Evolutionary conservation across 345 rosid species (phyloP), one percentile per base, ranked within the genome.

Genomic region (Moringa oleifera): DNA sequence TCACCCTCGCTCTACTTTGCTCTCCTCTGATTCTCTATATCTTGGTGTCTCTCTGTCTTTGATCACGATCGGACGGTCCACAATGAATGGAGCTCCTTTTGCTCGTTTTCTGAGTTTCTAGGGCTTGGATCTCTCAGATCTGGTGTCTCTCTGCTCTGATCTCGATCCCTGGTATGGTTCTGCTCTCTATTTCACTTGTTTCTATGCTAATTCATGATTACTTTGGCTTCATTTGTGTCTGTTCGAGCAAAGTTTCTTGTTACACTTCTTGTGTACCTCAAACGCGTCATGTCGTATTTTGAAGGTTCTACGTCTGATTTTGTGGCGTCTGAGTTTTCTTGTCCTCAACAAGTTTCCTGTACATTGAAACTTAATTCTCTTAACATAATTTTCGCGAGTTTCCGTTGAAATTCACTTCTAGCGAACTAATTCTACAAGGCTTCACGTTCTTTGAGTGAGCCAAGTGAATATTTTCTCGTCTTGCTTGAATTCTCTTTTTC

Each of bases 11-110:
- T n/a, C n/a, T n/a, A n/a, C n/a, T n/a, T n/a, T n/a, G n/a, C n/a
- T 20, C 23, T 23, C 56, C 13, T 19, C 2, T 63, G 65, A 66
- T 63, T 72, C 45, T 66, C 62, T 69, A 66, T 77, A 71, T 75
- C 67, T 70, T 57, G 24, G 51, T 51, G 23, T 54, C 68, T 59
- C 77, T 59, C 45, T 45, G 68, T 64, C 73, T 59, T 57, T 64
- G 83, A 76, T 83, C 83, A 72, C 62, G 78, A 84, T 84, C 89
- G 68, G 70, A 84, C 89, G 89, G 86, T 67, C 78, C 75, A 80
- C 20, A 71, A 79, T 79, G 82, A 71, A 68, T 61, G 65, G 54
- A 18, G 68, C 69, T 41, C 28, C 55, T 61, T 20, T 62, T 54
- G 63, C 73, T 66, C 62, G 69, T 66, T 66, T 64, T 61, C 63